A percentile compares a stretch with the other conserved stretches of the same genome.
These are phyloP conservation scores for Artomyces pyxidatus DNA, from an alignment of 768 basidiomycete genomes.

Conservation along the genomic window DNA sequence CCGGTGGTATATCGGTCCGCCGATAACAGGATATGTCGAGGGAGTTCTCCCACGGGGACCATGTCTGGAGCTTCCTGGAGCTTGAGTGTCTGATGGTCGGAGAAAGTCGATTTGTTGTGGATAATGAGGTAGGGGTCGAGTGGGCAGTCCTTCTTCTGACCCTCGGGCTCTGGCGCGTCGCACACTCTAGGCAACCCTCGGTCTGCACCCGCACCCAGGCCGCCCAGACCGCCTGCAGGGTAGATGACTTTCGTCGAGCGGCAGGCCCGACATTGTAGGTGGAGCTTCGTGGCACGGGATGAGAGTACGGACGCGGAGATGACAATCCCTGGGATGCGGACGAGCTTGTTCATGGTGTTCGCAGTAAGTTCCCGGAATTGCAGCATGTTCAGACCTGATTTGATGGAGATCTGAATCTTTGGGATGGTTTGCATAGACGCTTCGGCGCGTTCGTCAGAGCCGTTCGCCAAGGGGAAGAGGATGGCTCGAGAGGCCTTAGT, in stretches of 20 bases:
- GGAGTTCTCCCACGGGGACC: slow-evolving; percentile 98
- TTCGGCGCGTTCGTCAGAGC: slow-evolving; percentile 36
- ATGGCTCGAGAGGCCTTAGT: slow-evolving; percentile 78
- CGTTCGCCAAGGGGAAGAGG: slow-evolving; percentile 68
- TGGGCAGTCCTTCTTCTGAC: slow-evolving; percentile 91
- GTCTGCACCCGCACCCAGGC: slow-evolving; percentile 81
- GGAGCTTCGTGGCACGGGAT: slow-evolving; percentile 85
- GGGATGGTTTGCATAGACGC: slow-evolving; percentile 43
- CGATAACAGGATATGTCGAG: slow-evolving; percentile 89
- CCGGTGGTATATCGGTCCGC: slow-evolving; percentile 88
- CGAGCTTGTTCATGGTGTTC: slow-evolving; percentile 90
- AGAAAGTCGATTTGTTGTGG: slow-evolving; percentile 89
- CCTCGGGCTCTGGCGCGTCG: slow-evolving; percentile 69
- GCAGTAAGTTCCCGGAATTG: slow-evolving; percentile 94
- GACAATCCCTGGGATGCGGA: slow-evolving; percentile 95
- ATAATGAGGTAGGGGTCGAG: slow-evolving; percentile 94
- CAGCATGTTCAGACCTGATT: slow-evolving; percentile 86
- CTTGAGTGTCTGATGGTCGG: slow-evolving; percentile 94
- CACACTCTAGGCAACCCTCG: slow-evolving; percentile 81
- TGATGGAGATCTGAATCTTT: slow-evolving; percentile 80
- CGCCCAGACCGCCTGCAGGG: slow-evolving; percentile 73
- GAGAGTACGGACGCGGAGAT: slow-evolving; percentile 94
- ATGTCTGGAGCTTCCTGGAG: slow-evolving; percentile 98
- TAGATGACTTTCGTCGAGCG: slow-evolving; percentile 70
- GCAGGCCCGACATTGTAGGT: slow-evolving; percentile 90